phyloP scores from a whole-genome alignment of 225 moss, liverwort and hornwort genomes.

The Marchantia polymorpha region DNA sequence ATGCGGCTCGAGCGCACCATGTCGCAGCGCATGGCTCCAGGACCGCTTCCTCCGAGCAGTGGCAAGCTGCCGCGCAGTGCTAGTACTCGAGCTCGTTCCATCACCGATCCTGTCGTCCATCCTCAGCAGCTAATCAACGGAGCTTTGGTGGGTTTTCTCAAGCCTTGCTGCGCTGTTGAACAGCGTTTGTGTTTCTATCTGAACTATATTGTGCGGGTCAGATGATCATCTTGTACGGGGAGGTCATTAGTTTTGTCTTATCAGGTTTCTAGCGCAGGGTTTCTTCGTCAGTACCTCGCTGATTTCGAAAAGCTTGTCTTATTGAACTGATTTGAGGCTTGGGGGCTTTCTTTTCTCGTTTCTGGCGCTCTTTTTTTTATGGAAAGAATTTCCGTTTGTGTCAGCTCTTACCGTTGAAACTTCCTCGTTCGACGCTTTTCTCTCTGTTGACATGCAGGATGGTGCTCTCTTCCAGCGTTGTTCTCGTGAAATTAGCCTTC shows the following conservation, averaged over 20 bases:
- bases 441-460: background rate
- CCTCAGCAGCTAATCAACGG: conserved; percentile 76
- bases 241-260: background rate
- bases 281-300: too few species aligned
- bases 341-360: background rate
- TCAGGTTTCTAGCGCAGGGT: background rate
- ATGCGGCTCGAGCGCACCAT: conserved; percentile 75
- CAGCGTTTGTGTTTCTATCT: background rate
- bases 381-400: background rate
- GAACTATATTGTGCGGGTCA: background rate
- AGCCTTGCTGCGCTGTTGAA: background rate
- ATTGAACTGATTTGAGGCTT: background rate
- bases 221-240: background rate
- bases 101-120: conserved; percentile 72
- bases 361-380: background rate
- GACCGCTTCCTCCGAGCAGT: conserved; percentile 42
- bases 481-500: background rate
- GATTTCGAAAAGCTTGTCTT: background rate
- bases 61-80: conserved; percentile 75
- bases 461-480: conserved; percentile 5
- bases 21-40: conserved; percentile 61
- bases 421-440: background rate
- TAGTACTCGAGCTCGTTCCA: conserved; percentile 70
- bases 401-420: background rate
- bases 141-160: conserved; percentile 44